A percentile compares a stretch with the other conserved stretches of the same genome.
Evolutionary conservation across 768 basidiomycete species (phyloP).

Genomic region (Collybia nuda): DNA sequence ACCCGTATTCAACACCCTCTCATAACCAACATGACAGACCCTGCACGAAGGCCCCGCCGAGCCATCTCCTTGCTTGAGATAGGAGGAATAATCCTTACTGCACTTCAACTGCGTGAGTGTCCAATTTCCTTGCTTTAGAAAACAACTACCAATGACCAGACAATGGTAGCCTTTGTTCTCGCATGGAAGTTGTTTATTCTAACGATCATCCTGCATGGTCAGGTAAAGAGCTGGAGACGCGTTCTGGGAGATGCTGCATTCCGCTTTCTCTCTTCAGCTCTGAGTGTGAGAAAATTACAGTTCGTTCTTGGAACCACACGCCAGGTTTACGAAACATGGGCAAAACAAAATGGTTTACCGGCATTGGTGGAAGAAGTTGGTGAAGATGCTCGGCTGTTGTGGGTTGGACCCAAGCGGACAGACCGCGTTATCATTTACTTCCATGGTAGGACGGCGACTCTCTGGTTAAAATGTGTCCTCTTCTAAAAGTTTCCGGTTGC

Average conservation of each 20-base stretch:
- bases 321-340: slow-evolving; percentile 19
- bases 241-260: slow-evolving; percentile 7
- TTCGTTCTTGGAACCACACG: slow-evolving; percentile 18
- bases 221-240: slow-evolving; percentile 7
- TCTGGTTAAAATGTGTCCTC: background rate
- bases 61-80: background rate
- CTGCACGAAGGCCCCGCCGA: background rate
- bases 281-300: slow-evolving; percentile 22
- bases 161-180: background rate
- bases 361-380: slow-evolving; percentile 26
- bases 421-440: slow-evolving; percentile 31
- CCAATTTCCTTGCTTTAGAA: background rate
- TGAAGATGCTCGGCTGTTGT: slow-evolving; percentile 24
- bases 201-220: background rate
- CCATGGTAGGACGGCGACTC: slow-evolving; percentile 22
- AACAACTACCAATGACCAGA: background rate
- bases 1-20: too few species aligned
- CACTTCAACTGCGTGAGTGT: background rate
- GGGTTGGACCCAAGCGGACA: slow-evolving; percentile 28
- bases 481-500: background rate
- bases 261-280: slow-evolving; percentile 8
- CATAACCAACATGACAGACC: too few species aligned
- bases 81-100: background rate
- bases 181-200: background rate
- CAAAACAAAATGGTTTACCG: slow-evolving; percentile 15